Percentiles rank a stretch among this genome's conserved stretches.
phyloP scores from a whole-genome alignment of 208 protist species.

The Trypanosomatidae sp. region DNA sequence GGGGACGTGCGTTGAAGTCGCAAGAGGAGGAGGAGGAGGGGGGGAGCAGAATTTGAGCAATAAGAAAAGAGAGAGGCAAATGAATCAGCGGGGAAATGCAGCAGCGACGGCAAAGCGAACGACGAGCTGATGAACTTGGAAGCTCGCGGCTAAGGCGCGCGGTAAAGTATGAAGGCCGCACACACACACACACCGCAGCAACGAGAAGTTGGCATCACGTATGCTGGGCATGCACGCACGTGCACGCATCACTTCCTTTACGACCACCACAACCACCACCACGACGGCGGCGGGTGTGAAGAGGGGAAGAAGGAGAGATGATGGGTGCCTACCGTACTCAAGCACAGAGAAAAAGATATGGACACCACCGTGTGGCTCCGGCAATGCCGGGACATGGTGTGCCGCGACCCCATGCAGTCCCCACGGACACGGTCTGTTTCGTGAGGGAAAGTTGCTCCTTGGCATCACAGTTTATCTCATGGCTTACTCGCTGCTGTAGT shows the following conservation, averaged over 20 bases:
- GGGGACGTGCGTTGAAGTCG: background rate
- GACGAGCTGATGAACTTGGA: background rate
- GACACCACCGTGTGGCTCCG: background rate
- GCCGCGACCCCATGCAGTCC: background rate
- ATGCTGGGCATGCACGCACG: background rate
- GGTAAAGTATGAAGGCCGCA: too few relatives aligned
- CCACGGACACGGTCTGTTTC: background rate
- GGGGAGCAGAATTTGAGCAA: background rate
- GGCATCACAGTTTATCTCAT: conserved; percentile 3
- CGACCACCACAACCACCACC: background rate
- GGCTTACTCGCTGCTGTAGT: conserved; percentile 5
- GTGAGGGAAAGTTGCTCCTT: background rate
- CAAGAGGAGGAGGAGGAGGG: background rate
- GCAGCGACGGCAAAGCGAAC: background rate
- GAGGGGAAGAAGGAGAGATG: background rate
- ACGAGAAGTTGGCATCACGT: background rate
- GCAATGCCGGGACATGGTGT: background rate
- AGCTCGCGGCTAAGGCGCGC: background rate
- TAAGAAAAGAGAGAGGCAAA: background rate
- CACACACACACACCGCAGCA: background rate
- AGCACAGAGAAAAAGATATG: background rate
- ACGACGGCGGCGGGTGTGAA: background rate
- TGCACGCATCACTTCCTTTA: background rate
- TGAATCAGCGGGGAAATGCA: background rate
- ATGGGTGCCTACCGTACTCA: background rate